Conservation (phyloP, 495 filamentous ascomycete species). For the Lasiosphaeris hirsuta region DNA sequence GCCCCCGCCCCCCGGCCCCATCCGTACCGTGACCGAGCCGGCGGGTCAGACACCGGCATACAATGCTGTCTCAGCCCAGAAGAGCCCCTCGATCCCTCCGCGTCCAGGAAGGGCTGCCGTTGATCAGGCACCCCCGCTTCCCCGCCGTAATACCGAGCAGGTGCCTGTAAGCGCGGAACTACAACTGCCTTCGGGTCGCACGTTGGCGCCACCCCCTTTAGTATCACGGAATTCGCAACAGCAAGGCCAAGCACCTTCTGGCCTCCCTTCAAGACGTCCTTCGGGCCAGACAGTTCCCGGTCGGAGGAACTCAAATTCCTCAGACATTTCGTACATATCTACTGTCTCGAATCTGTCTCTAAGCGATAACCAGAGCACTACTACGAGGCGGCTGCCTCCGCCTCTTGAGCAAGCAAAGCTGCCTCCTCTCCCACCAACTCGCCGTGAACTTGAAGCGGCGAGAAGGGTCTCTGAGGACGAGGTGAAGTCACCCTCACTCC, state of each 20-base stretch:
- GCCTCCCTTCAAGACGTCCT: conserved; percentile 39
- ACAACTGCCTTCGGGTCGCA: conserved; percentile 16
- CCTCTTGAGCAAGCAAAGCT: conserved; percentile 48
- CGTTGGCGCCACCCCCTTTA: conserved; percentile 32
- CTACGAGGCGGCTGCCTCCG: conserved; percentile 46
- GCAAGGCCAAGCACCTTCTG: conserved; percentile 26
- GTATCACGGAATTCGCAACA: conserved; percentile 33
- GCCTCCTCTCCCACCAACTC: conserved; percentile 46
- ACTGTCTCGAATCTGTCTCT: conserved; percentile 42
- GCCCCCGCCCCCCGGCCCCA: conserved; percentile 44
- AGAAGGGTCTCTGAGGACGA: conserved; percentile 34
- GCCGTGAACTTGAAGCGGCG: conserved; percentile 45
- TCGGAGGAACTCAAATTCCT: conserved; percentile 45
- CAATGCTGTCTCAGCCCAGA: conserved; percentile 21
- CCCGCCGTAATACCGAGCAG: conserved; percentile 35
- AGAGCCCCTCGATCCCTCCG: conserved; percentile 37
- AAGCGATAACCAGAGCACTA: conserved; percentile 27
- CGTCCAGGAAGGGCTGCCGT: conserved; percentile 28
- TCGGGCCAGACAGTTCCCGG: conserved; percentile 29
- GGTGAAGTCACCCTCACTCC: conserved; percentile 22
- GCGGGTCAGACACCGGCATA: conserved; percentile 19
- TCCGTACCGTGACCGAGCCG: conserved; percentile 19
- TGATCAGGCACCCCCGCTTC: conserved; percentile 33
- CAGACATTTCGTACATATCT: conserved; percentile 44
- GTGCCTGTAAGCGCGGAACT: conserved; percentile 12